These are phyloP conservation scores for Talaromyces proteolyticus DNA, from an alignment of 495 filamentous ascomycete species.

Conservation along the genomic window DNA sequence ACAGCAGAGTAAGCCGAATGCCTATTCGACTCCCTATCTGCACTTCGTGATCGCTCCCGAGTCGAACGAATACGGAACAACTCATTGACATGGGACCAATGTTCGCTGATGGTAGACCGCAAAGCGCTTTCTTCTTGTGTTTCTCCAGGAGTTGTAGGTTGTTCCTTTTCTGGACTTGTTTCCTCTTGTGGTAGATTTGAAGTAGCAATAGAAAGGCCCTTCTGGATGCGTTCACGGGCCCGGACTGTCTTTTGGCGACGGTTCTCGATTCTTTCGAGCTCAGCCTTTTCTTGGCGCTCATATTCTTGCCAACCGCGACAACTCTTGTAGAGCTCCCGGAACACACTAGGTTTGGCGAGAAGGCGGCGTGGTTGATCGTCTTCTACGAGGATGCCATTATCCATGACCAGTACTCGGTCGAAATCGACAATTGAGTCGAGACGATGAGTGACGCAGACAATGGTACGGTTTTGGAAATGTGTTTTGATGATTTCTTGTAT, in stretches of 20 bases:
- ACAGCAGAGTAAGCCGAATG: background rate
- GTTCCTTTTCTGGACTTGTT: too few relatives aligned
- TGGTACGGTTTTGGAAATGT: constrained; percentile 51
- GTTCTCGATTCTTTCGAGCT: background rate
- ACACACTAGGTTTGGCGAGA: background rate
- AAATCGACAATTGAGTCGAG: constrained; percentile 51
- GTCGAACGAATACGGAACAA: background rate
- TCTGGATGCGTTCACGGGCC: background rate
- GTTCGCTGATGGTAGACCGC: background rate
- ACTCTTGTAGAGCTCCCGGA: background rate
- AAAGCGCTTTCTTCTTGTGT: background rate
- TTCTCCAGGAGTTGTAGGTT: too few relatives aligned
- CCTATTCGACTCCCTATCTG: background rate
- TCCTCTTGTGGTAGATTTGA: background rate
- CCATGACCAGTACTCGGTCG: constrained; percentile 40
- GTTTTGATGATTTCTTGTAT: constrained; percentile 52
- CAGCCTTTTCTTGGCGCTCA: background rate
- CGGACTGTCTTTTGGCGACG: background rate
- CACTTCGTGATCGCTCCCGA: background rate
- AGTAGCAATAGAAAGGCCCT: background rate
- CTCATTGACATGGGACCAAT: background rate
- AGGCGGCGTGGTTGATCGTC: constrained; percentile 24
- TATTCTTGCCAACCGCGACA: background rate
- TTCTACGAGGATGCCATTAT: constrained; percentile 38
- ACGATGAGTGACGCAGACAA: constrained; percentile 56